Percentiles rank a stretch among this genome's conserved stretches.
These are phyloP conservation scores for Lipomyces starkeyi DNA, from an alignment of 805 yeast species.

Conservation along the genomic window DNA sequence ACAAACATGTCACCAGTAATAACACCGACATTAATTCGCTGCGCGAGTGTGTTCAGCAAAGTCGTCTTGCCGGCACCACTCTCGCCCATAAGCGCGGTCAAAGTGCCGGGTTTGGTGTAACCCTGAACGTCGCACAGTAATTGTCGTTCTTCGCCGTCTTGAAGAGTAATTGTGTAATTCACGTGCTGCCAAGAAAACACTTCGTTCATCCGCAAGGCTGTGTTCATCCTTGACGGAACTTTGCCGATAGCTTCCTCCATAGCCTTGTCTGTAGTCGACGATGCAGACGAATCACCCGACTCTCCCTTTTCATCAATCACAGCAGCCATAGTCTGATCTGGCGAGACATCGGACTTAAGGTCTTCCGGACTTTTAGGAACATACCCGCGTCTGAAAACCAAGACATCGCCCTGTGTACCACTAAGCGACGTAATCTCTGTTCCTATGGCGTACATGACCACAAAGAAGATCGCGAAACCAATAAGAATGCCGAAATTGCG, in stretches of 20 bases:
- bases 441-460: conserved; percentile 43
- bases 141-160: conserved; percentile 48
- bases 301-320: conserved; percentile 8
- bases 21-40: conserved; percentile 71
- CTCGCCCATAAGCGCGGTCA: conserved; percentile 84
- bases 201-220: conserved; percentile 30
- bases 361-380: conserved; percentile 20
- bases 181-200: conserved; percentile 69
- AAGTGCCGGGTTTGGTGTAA: conserved; percentile 79
- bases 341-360: background rate
- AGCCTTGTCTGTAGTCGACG: conserved; percentile 32
- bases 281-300: conserved; percentile 36
- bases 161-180: conserved; percentile 58
- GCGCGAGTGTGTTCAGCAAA: conserved; percentile 71
- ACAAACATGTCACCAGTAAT: conserved; percentile 75
- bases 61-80: conserved; percentile 91
- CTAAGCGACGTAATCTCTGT: conserved; percentile 46
- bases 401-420: conserved; percentile 45
- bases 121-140: conserved; percentile 62
- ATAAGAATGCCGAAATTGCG: conserved; percentile 74
- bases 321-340: background rate
- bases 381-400: conserved; percentile 37
- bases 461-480: conserved; percentile 55
- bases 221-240: conserved; percentile 24
- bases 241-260: conserved; percentile 39